phyloP scores from a whole-genome alignment of 805 yeast genomes.

The Metschnikowia gruessii region DNA sequence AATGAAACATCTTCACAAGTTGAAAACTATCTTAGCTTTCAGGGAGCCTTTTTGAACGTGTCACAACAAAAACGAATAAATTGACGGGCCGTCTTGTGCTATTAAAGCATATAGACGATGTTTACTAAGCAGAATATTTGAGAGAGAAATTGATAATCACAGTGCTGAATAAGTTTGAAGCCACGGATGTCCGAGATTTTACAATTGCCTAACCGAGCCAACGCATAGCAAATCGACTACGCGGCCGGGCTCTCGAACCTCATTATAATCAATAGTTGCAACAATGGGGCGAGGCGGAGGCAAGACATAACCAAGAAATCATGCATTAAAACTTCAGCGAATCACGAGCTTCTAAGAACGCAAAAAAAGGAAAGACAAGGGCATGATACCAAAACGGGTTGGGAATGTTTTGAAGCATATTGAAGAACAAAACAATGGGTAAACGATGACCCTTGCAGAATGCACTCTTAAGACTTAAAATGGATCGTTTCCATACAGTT shows the following conservation, averaged over 20 bases:
- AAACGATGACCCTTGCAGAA: conserved; percentile 3
- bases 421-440: conserved; percentile 2
- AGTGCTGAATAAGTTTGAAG: conserved; percentile 7
- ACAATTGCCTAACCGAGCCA: conserved; percentile 12
- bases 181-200: conserved; percentile 8
- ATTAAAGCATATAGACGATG: conserved; percentile 9
- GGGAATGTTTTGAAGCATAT: conserved; percentile 1
- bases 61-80: conserved; percentile 1
- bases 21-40: background rate
- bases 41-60: background rate
- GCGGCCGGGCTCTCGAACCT: conserved; percentile 10
- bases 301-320: conserved; percentile 1
- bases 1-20: conserved; percentile 5
- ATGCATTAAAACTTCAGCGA: conserved; percentile 5
- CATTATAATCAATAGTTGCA: conserved; percentile 6
- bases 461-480: background rate
- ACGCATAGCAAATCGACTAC: conserved; percentile 12
- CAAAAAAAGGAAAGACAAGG: conserved; percentile 4
- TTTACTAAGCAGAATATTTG: conserved; percentile 9
- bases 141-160: background rate
- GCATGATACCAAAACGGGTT: background rate
- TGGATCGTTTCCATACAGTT: conserved; percentile 1
- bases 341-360: conserved; percentile 3
- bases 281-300: conserved; percentile 12
- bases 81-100: conserved; percentile 9